These are phyloP conservation scores for Tetrapisispora fleetii DNA, from an alignment of 805 yeast species.

Conservation along the genomic window DNA sequence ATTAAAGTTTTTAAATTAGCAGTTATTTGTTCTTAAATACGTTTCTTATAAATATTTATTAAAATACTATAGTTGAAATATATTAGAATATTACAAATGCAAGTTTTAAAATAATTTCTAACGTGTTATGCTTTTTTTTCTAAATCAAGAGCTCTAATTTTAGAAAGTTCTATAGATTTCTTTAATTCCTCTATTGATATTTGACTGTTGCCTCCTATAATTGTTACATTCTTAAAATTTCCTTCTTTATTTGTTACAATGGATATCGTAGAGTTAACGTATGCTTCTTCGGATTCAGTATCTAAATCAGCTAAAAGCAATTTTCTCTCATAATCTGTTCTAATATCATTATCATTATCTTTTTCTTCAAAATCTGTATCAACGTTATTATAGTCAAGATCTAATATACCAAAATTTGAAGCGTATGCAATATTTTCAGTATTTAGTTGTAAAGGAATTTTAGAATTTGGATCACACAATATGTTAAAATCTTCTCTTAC, in stretches of 20 bases:
- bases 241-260: conserved; percentile 29
- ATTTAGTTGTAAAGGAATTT: conserved; percentile 34
- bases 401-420: conserved; percentile 52
- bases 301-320: conserved; percentile 66
- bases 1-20: no score
- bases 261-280: conserved; percentile 43
- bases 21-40: neutral
- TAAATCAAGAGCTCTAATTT: conserved; percentile 36
- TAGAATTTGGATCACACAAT: conserved; percentile 41
- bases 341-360: conserved; percentile 23
- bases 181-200: conserved; percentile 39
- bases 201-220: conserved; percentile 40
- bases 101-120: no score
- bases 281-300: conserved; percentile 73
- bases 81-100: neutral
- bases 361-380: conserved; percentile 15
- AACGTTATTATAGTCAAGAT: conserved; percentile 24
- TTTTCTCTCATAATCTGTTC: conserved; percentile 17
- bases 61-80: no score
- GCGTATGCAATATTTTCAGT: conserved; percentile 32
- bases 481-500: conserved; percentile 41
- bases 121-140: neutral
- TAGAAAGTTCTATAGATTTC: conserved; percentile 40
- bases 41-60: neutral
- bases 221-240: conserved; percentile 34